Evolutionary conservation across 805 yeast genomes (phyloP).

Genomic region (Hagleromyces aurorensis): DNA sequence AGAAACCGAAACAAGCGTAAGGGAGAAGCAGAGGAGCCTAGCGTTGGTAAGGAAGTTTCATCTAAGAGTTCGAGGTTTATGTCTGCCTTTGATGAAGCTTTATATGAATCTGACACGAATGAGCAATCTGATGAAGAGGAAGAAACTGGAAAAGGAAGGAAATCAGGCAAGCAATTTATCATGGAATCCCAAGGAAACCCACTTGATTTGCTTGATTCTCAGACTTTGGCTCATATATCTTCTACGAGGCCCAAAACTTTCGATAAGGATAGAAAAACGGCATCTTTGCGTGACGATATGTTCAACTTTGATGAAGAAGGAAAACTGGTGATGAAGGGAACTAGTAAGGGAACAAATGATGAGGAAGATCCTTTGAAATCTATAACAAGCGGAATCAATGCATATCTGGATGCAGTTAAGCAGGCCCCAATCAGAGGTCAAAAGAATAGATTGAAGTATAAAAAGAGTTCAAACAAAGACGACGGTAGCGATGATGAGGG

Average conservation of each 20-base stretch:
- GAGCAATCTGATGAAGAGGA: constrained; percentile 45
- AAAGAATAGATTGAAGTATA: constrained; percentile 81
- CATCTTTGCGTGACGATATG: constrained; percentile 21
- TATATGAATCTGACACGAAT: constrained; percentile 66
- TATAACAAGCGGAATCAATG: constrained; percentile 63
- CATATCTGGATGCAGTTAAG: constrained; percentile 88
- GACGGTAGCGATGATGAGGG: constrained; percentile 49
- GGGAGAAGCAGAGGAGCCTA: constrained; percentile 31
- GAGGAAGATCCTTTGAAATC: constrained; percentile 43
- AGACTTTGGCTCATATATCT: constrained; percentile 79
- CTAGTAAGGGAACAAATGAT: constrained; percentile 19
- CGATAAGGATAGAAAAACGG: constrained; percentile 35
- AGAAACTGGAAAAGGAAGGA: constrained; percentile 15
- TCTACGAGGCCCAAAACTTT: constrained; percentile 71
- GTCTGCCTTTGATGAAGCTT: constrained; percentile 89
- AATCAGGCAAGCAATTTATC: constrained; percentile 49
- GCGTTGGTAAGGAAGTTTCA: constrained; percentile 17
- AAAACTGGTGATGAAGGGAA: constrained; percentile 30
- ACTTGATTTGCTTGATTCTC: constrained; percentile 78
- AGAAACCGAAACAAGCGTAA: constrained; percentile 79
- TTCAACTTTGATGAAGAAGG: constrained; percentile 32
- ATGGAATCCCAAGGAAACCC: constrained; percentile 73
- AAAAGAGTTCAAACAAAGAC: constrained; percentile 48
- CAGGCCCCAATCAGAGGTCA: constrained; percentile 94
- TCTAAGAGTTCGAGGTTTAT: constrained; percentile 46